Percentiles rank a stretch among this genome's conserved stretches.
Evolutionary conservation across 2,329 filamentous ascomycete species (phyloP).

Genomic region (Annulohypoxylon truncatum): DNA sequence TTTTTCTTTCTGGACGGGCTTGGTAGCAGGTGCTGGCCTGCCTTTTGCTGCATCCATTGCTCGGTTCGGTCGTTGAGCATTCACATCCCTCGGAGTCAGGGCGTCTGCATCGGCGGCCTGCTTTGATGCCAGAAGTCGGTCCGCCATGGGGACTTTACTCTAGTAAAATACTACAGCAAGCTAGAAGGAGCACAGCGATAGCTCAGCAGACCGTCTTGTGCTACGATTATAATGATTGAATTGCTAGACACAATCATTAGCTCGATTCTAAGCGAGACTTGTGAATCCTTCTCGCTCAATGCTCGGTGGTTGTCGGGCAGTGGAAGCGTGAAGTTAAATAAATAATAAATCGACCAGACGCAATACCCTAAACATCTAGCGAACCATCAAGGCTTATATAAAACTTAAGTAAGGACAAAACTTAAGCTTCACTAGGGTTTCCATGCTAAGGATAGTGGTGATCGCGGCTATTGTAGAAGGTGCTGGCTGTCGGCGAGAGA

Average conservation of each 20-base stretch:
- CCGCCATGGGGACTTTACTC: constrained; percentile 55
- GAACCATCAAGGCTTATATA: background rate
- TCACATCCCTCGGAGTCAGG: constrained; percentile 72
- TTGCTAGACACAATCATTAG: constrained; percentile 29
- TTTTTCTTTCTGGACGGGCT: constrained; percentile 64
- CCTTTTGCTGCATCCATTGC: constrained; percentile 57
- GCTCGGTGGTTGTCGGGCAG: no score
- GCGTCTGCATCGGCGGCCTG: constrained; percentile 69
- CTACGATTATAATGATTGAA: constrained; percentile 17
- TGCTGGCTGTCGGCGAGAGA: background rate
- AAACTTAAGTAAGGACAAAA: constrained; percentile 2
- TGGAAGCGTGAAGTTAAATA: background rate
- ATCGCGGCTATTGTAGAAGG: background rate
- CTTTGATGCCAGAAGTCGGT: constrained; percentile 60
- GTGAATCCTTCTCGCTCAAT: background rate
- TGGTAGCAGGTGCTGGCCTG: constrained; percentile 59
- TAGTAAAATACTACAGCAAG: constrained; percentile 24
- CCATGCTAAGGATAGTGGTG: background rate
- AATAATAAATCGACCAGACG: background rate
- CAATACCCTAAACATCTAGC: background rate
- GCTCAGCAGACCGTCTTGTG: constrained; percentile 26
- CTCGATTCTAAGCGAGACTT: background rate
- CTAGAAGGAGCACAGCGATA: constrained; percentile 19
- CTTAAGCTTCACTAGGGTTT: background rate
- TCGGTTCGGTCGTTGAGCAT: constrained; percentile 63